These are phyloP conservation scores for Setomelanomma holmii DNA, from an alignment of 2,329 filamentous ascomycete genomes.

Conservation along the genomic window DNA sequence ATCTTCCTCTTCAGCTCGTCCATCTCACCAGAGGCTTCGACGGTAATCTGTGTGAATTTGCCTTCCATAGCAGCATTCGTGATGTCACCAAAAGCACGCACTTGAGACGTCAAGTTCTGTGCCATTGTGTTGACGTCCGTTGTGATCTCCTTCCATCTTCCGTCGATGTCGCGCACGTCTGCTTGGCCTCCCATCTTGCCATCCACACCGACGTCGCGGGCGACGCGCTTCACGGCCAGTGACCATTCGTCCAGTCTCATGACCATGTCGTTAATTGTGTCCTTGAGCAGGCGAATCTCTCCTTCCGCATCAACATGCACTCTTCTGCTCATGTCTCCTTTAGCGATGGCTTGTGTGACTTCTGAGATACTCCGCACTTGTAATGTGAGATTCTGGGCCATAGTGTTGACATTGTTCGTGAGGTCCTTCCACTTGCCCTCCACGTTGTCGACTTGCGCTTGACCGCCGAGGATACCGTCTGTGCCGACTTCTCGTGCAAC, in stretches of 20 bases:
- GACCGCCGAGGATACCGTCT: slow-evolving; percentile 68
- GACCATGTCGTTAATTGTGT: slow-evolving; percentile 99
- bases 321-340: slow-evolving; percentile 94
- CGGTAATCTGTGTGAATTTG: slow-evolving; percentile 95
- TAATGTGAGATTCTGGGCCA: slow-evolving; percentile 68
- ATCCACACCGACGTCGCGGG: slow-evolving; percentile 95
- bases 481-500: slow-evolving; percentile 70
- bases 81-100: slow-evolving; percentile 96
- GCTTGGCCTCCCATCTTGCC: slow-evolving; percentile 99
- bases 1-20: slow-evolving; percentile 99
- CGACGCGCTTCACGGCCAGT: slow-evolving; percentile 92
- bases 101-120: slow-evolving; percentile 87
- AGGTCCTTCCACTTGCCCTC: slow-evolving; percentile 73
- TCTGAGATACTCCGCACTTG: slow-evolving; percentile 90
- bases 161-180: slow-evolving; percentile 89
- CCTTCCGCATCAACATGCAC: slow-evolving; percentile 95
- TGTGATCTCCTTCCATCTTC: slow-evolving; percentile 98
- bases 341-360: slow-evolving; percentile 92
- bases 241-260: slow-evolving; percentile 94
- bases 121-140: slow-evolving; percentile 94
- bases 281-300: slow-evolving; percentile 91
- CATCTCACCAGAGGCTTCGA: slow-evolving; percentile 98
- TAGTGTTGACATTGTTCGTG: slow-evolving; percentile 72
- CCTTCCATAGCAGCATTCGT: slow-evolving; percentile 97
- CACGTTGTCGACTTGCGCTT: slow-evolving; percentile 69